phyloP scores from a whole-genome alignment of 371 early-diverging fungal genomes.

The Mucor sp. region DNA sequence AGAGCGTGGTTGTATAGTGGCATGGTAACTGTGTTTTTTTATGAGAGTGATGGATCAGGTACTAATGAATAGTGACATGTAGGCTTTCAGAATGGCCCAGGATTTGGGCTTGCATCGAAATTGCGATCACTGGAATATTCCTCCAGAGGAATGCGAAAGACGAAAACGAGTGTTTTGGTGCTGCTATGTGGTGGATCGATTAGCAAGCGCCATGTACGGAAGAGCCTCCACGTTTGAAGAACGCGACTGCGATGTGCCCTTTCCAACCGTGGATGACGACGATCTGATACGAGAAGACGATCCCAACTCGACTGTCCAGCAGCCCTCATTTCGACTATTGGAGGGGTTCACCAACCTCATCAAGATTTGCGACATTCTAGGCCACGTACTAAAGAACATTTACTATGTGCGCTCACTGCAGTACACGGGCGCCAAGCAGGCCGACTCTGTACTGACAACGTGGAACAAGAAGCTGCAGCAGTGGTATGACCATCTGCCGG shows the following conservation, averaged over 20 bases:
- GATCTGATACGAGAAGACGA: constrained; percentile 17
- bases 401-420: constrained; percentile 46
- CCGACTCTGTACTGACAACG: constrained; percentile 37
- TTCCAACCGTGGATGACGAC: constrained; percentile 50
- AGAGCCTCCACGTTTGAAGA: constrained; percentile 47
- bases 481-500: constrained; percentile 51
- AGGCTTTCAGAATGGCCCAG: constrained; percentile 58
- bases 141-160: constrained; percentile 44
- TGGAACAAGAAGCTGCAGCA: constrained; percentile 43
- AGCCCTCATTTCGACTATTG: constrained; percentile 27
- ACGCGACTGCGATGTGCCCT: constrained; percentile 49
- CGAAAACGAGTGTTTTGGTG: constrained; percentile 56
- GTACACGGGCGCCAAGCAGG: constrained; percentile 25
- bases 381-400: constrained; percentile 48
- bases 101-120: constrained; percentile 50
- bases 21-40: constrained; percentile 32
- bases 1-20: constrained; percentile 55
- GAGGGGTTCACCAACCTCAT: constrained; percentile 41
- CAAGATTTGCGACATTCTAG: constrained; percentile 44
- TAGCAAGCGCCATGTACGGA: constrained; percentile 46
- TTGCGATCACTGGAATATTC: constrained; percentile 47
- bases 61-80: neutral
- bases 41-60: neutral
- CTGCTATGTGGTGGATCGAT: constrained; percentile 49
- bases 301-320: neutral